These are phyloP conservation scores for Leccinum variicolor DNA, from an alignment of 768 basidiomycete genomes.

Conservation along the genomic window DNA sequence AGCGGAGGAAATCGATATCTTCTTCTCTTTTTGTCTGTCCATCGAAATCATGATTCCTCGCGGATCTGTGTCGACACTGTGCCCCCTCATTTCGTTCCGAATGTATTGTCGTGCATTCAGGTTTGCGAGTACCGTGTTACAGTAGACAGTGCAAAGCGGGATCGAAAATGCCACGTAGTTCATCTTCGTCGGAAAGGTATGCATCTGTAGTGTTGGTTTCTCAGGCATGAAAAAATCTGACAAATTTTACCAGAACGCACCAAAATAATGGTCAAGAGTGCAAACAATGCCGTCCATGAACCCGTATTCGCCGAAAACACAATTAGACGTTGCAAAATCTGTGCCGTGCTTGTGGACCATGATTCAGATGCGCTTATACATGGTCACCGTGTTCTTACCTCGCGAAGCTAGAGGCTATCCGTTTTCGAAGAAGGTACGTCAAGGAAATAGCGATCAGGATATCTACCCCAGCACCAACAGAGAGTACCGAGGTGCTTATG, in stretches of 20 bases:
- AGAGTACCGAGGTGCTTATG: not conserved
- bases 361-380: not conserved
- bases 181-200: not conserved
- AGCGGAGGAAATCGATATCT: not conserved
- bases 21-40: not conserved
- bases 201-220: not conserved
- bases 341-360: not conserved
- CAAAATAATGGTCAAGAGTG: conserved; percentile 43
- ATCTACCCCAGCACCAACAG: conserved; percentile 4
- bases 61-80: not conserved
- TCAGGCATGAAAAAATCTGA: not conserved
- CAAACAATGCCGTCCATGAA: conserved; percentile 47
- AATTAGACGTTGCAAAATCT: conserved; percentile 7
- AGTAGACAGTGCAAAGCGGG: conserved; percentile 10
- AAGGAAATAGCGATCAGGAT: conserved; percentile 2
- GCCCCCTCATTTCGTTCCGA: not conserved
- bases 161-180: not conserved
- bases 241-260: conserved; percentile 32
- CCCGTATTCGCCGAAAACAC: conserved; percentile 22
- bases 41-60: not conserved
- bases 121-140: conserved; percentile 16
- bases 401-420: not conserved
- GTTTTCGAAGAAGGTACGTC: conserved; percentile 5
- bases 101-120: conserved; percentile 12
- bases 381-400: not conserved